phyloP scores from a whole-genome alignment of 345 rosid genomes.

The Lepidium didymum region DNA sequence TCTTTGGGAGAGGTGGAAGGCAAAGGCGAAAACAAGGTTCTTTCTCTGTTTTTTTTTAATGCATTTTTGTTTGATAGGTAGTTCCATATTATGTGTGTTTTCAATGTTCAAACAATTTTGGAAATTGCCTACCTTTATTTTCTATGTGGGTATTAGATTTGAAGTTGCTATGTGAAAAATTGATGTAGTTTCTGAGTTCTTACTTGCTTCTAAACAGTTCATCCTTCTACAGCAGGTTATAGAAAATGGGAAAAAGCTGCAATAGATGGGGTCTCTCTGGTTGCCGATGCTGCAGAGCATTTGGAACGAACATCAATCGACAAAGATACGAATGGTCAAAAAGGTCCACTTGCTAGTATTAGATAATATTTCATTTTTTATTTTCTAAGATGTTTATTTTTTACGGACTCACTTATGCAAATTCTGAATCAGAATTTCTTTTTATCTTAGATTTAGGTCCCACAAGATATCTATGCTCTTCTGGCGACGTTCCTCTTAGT shows the following conservation, averaged over 20 bases:
- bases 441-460: conserved; percentile 23
- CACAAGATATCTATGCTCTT: conserved; percentile 37
- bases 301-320: conserved; percentile 59
- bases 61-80: neutral
- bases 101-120: neutral
- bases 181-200: neutral
- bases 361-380: conserved; percentile 14
- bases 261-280: conserved; percentile 97
- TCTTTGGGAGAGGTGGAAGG: conserved; percentile 55
- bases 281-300: conserved; percentile 99
- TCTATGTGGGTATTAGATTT: neutral
- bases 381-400: conserved; percentile 13
- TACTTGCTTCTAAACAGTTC: conserved; percentile 32
- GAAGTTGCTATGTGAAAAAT: neutral
- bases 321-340: conserved; percentile 47
- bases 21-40: conserved; percentile 79
- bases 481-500: conserved; percentile 42
- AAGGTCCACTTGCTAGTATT: conserved; percentile 33
- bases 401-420: neutral
- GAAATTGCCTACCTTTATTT: neutral
- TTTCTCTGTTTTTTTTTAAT: neutral
- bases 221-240: conserved; percentile 56
- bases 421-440: conserved; percentile 9
- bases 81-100: conserved; percentile 5
- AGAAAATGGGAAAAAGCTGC: conserved; percentile 98